Evolutionary conservation across 73 alveolate genomes (phyloP), one percentile per base, ranked within the genome.

Genomic region (Paramecium pentaurelia): DNA sequence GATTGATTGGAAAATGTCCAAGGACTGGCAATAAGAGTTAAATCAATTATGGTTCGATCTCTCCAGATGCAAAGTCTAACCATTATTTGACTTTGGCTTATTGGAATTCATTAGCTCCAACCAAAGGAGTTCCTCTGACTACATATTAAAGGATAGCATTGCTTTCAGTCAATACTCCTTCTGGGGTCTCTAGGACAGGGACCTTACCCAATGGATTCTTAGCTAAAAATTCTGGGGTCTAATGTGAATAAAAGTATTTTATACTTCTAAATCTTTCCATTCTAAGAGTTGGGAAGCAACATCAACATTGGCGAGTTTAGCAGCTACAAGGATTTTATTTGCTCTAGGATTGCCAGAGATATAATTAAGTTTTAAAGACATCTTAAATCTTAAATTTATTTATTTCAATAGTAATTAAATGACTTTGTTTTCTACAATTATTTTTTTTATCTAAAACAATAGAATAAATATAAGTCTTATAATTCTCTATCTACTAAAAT

Each of bases 171-270:
- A 96, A 37, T 71, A 75, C 90, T 28, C 96, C 96, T 47, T 92
- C 96, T 0, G 92, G 95, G 42, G 96, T 93, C 92, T 95, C 97
- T 27, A 96, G 92, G 77, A 94, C 80, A 32, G 99, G 99, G 95
- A 94, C 93, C 93, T 93, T 93, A 12, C 97, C 97, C 27, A 95
- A 58, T 49, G 97, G 96, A 59, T 93, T 73, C 93, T 95, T 95
- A 11, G 93, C 93, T 86, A 70, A 58, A 88, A 42, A 94, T 58
- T 95, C 96, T 80, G 94, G 92, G 42, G 94, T 73, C 93, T 95
- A 54, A 8, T 11, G 37, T 94, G 77, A 18, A 34, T 59, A 86
- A 92, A 11, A 14, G 49, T 40, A 40, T 40, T 40, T 12, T 47
- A 70, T 51, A 92, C 90, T 51, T 42, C 90, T 9, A 85, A 84